These are phyloP conservation scores for Biscogniauxia mediterranea DNA, from an alignment of 2,329 filamentous ascomycete genomes.

Conservation along the genomic window DNA sequence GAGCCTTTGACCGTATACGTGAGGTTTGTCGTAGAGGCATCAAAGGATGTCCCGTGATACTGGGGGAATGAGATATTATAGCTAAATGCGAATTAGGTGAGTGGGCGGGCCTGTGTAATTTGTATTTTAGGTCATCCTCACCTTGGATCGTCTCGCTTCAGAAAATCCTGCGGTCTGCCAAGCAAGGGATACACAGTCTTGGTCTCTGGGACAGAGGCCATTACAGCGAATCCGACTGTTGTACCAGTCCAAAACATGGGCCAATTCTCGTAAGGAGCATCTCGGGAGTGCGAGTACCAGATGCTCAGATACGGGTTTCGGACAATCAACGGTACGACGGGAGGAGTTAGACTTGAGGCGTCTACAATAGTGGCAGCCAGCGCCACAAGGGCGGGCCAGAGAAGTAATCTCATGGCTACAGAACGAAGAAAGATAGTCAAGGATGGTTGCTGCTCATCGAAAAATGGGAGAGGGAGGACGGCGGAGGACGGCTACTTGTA, in stretches of 20 bases:
- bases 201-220: conserved; percentile 44
- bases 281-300: conserved; percentile 65
- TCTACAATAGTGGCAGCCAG: conserved; percentile 37
- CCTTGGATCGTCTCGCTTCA: conserved; percentile 28
- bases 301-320: conserved; percentile 60
- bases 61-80: conserved; percentile 42
- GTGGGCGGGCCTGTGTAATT: not conserved
- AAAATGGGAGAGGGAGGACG: not conserved
- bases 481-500: not conserved
- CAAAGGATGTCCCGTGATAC: conserved; percentile 46
- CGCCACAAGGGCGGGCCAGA: conserved; percentile 29
- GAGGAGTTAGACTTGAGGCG: conserved; percentile 54
- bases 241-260: conserved; percentile 78
- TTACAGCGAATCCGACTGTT: conserved; percentile 47
- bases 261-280: conserved; percentile 78
- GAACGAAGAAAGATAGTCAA: not conserved
- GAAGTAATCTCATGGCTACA: conserved; percentile 28
- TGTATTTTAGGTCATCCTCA: not conserved
- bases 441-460: not conserved
- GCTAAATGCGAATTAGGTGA: conserved; percentile 13
- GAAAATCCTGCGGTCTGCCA: conserved; percentile 51
- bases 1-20: conserved; percentile 41
- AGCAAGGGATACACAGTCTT: conserved; percentile 48
- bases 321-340: conserved; percentile 56
- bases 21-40: conserved; percentile 50